Conservation (phyloP, 2,329 filamentous ascomycete genomes). For the Botrytis cinerea region DNA sequence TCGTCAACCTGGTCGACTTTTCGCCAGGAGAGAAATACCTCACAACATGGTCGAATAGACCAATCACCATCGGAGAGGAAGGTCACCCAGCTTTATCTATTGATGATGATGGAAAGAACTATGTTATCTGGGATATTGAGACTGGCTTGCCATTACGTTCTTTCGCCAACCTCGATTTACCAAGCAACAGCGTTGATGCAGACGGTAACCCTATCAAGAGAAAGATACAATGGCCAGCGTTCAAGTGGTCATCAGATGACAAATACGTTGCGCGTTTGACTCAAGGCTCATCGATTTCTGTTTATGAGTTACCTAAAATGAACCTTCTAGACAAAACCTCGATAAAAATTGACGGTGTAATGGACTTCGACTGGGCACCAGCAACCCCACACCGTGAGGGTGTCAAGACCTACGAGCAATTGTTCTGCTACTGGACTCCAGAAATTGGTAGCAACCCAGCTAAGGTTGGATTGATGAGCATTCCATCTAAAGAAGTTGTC, state of each 20-base stretch:
- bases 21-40: constrained; percentile 91
- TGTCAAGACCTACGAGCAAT: constrained; percentile 89
- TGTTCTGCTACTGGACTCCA: constrained; percentile 98
- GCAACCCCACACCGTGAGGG: constrained; percentile 78
- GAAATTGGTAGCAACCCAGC: constrained; percentile 98
- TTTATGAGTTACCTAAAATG: constrained; percentile 90
- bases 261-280: constrained; percentile 94
- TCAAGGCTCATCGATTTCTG: constrained; percentile 83
- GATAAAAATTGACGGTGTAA: constrained; percentile 93
- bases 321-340: constrained; percentile 85
- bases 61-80: constrained; percentile 87
- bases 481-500: constrained; percentile 92
- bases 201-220: constrained; percentile 73
- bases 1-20: constrained; percentile 94
- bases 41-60: constrained; percentile 93
- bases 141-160: constrained; percentile 88
- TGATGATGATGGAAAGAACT: constrained; percentile 98
- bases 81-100: constrained; percentile 80
- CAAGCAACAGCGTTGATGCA: constrained; percentile 59
- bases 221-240: constrained; percentile 96
- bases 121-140: constrained; percentile 96
- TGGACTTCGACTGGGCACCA: constrained; percentile 98
- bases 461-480: constrained; percentile 93
- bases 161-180: constrained; percentile 85
- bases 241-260: constrained; percentile 99